Conservation (phyloP, 108 stramenopile species). For the Bacterosira constricta region DNA sequence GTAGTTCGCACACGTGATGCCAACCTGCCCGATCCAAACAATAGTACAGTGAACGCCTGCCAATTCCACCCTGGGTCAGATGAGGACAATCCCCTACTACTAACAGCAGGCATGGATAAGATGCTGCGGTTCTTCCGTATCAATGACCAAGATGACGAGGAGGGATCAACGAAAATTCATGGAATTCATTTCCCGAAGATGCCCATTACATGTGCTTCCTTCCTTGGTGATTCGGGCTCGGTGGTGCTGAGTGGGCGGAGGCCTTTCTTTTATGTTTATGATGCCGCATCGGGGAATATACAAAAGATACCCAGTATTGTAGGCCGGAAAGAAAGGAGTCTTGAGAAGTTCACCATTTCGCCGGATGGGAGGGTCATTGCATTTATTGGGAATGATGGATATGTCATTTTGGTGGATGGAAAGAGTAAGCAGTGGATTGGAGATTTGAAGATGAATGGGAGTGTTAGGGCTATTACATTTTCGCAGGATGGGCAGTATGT, state of each 20-base stretch:
- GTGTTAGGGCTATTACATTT: conserved; percentile 84
- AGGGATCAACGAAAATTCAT: conserved; percentile 67
- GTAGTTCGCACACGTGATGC: conserved; percentile 82
- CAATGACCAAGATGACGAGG: conserved; percentile 67
- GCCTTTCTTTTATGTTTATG: conserved; percentile 92
- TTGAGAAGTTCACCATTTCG: conserved; percentile 85
- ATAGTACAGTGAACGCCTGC: conserved; percentile 73
- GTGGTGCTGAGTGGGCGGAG: conserved; percentile 90
- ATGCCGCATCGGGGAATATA: conserved; percentile 83
- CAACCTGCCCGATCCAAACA: conserved; percentile 79
- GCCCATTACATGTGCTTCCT: conserved; percentile 89
- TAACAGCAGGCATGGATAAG: conserved; percentile 92
- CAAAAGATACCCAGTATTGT: conserved; percentile 67
- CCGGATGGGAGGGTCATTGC: conserved; percentile 85
- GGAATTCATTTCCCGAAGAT: conserved; percentile 91
- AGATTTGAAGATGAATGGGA: conserved; percentile 92
- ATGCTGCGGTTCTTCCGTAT: conserved; percentile 91
- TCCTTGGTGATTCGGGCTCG: conserved; percentile 69
- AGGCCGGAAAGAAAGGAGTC: conserved; percentile 81
- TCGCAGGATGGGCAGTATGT: conserved; percentile 78
- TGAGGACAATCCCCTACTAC: conserved; percentile 60
- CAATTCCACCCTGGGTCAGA: conserved; percentile 86
- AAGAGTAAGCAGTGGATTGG: conserved; percentile 85
- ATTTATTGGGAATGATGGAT: conserved; percentile 94
- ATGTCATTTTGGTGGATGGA: conserved; percentile 84